These are phyloP conservation scores for Plantago rigida DNA, from an alignment of 305 asterid genomes.

Conservation along the genomic window DNA sequence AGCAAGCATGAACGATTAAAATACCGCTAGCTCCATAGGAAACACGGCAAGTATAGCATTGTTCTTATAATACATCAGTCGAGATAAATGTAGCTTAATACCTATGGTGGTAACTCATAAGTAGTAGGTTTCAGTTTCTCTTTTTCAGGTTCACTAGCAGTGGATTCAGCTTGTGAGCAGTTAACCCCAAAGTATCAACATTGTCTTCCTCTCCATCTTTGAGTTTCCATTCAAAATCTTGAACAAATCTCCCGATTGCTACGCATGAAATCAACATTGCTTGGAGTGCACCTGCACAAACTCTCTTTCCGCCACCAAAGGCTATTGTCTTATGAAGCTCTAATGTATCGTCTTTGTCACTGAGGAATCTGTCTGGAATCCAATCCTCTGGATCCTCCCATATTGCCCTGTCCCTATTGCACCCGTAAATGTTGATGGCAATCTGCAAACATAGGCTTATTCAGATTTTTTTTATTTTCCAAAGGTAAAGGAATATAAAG, in stretches of 20 bases:
- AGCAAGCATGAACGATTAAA: too few relatives aligned
- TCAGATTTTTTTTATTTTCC: not conserved
- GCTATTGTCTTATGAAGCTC: slow-evolving; percentile 70
- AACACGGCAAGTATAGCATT: too few relatives aligned
- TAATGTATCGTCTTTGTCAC: slow-evolving; percentile 33
- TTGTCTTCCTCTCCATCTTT: slow-evolving; percentile 59
- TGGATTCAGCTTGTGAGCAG: slow-evolving; percentile 67
- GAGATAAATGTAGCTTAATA: not conserved
- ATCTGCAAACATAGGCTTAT: slow-evolving; percentile 33
- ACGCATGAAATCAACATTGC: slow-evolving; percentile 60
- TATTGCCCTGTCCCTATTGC: slow-evolving; percentile 62
- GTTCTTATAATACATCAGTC: too few relatives aligned
- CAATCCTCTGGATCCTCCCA: slow-evolving; percentile 71
- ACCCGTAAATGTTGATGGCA: slow-evolving; percentile 69
- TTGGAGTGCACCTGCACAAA: slow-evolving; percentile 73
- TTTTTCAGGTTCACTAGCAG: slow-evolving; percentile 43
- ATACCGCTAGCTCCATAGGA: too few relatives aligned
- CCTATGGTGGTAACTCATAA: not conserved
- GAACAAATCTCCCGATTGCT: slow-evolving; percentile 62
- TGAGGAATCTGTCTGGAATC: slow-evolving; percentile 68
- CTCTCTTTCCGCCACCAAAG: slow-evolving; percentile 84
- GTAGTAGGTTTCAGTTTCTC: slow-evolving; percentile 29
- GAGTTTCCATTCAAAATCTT: slow-evolving; percentile 70
- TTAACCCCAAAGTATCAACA: slow-evolving; percentile 61
- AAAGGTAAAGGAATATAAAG: not conserved